Evolutionary conservation across 805 yeast genomes (phyloP).

Genomic region (Wickerhamiella allomyrinae): DNA sequence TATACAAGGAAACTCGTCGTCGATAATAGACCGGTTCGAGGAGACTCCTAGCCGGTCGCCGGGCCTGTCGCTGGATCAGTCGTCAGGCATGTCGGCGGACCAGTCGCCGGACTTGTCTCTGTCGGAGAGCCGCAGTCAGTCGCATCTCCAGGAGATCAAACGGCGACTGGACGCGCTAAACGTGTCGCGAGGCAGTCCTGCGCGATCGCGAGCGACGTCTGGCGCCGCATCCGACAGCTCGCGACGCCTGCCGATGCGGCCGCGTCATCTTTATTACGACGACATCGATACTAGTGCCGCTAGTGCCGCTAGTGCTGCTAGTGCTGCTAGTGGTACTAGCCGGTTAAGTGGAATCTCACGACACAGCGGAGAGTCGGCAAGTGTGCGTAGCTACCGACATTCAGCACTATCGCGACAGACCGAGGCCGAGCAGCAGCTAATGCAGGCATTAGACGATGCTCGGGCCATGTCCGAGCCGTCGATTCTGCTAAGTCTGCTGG

Average conservation of each 20-base stretch:
- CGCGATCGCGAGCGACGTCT: neutral
- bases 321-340: too few relatives aligned
- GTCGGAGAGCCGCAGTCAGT: neutral
- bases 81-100: too few relatives aligned
- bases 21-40: neutral
- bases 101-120: neutral
- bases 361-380: neutral
- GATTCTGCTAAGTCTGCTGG: neutral
- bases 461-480: neutral
- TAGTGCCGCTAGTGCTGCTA: too few relatives aligned
- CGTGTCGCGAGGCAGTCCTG: neutral
- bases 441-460: constrained; percentile 1
- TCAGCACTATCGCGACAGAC: constrained; percentile 1
- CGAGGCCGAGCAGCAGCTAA: constrained; percentile 3
- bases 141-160: neutral
- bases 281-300: too few relatives aligned
- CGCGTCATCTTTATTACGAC: too few relatives aligned
- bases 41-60: too few relatives aligned
- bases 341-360: neutral
- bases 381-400: neutral
- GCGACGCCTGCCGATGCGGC: too few relatives aligned
- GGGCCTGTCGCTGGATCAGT: too few relatives aligned
- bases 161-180: neutral
- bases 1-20: too few relatives aligned
- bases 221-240: neutral